A percentile compares a stretch with the other conserved stretches of the same genome.
These are phyloP conservation scores for Reticulascus tulasneorum DNA, from an alignment of 2,329 filamentous ascomycete species.

Conservation along the genomic window DNA sequence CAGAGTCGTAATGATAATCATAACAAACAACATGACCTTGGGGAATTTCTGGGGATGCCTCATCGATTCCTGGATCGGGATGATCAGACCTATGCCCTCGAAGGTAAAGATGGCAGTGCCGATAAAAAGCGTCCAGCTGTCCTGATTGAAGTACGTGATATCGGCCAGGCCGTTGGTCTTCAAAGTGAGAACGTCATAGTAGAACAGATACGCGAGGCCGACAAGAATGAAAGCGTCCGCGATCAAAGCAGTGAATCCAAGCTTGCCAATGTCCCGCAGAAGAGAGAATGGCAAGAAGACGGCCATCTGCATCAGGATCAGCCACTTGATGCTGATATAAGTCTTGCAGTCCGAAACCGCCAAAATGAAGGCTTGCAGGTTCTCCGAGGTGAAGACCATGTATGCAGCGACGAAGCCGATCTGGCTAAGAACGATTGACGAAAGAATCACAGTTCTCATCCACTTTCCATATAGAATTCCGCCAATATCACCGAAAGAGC, in stretches of 20 bases:
- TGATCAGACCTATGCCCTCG: conserved; percentile 72
- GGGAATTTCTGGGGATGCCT: conserved; percentile 86
- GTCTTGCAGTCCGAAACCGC: conserved; percentile 86
- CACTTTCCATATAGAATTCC: conserved; percentile 85
- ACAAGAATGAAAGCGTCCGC: conserved; percentile 93
- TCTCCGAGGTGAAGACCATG: conserved; percentile 95
- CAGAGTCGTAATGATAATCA: conserved; percentile 89
- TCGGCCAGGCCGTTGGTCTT: conserved; percentile 73
- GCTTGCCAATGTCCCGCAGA: conserved; percentile 93
- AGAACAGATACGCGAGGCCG: conserved; percentile 89
- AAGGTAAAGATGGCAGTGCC: conserved; percentile 93
- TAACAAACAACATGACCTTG: conserved; percentile 79
- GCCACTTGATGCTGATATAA: conserved; percentile 78
- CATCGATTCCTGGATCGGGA: conserved; percentile 77
- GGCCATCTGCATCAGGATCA: conserved; percentile 92
- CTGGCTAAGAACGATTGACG: conserved; percentile 91
- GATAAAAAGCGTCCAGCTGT: conserved; percentile 96
- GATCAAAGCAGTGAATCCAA: conserved; percentile 89
- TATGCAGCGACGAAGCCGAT: conserved; percentile 93
- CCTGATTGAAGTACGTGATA: conserved; percentile 83
- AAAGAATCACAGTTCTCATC: conserved; percentile 83
- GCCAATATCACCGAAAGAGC: conserved; percentile 97
- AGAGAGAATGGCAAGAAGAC: conserved; percentile 93
- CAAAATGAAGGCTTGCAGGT: conserved; percentile 88
- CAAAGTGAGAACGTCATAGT: conserved; percentile 87